Conservation (phyloP, 495 filamentous ascomycete genomes). For the Glarea lozoyensis region DNA sequence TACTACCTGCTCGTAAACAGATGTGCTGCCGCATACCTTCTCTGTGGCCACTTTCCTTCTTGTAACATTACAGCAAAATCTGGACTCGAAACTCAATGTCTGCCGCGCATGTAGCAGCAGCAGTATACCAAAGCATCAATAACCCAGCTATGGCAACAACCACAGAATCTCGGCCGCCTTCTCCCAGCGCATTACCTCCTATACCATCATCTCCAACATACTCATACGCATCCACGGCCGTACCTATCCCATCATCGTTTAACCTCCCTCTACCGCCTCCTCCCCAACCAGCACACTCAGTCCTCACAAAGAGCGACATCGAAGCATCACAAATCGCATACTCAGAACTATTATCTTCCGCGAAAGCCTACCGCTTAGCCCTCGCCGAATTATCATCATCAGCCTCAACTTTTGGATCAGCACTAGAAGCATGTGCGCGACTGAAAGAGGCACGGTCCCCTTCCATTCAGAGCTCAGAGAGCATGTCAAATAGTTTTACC, state of each 20-base stretch:
- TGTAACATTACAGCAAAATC: not conserved
- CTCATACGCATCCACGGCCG: slow-evolving; percentile 51
- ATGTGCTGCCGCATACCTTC: too few species aligned
- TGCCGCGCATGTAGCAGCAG: too few species aligned
- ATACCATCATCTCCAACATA: slow-evolving; percentile 50
- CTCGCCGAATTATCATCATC: slow-evolving; percentile 47
- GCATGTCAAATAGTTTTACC: slow-evolving; percentile 38
- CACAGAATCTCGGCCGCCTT: slow-evolving; percentile 22
- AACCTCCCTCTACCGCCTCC: slow-evolving; percentile 46
- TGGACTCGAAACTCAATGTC: not conserved
- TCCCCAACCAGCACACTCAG: slow-evolving; percentile 42
- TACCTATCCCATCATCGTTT: slow-evolving; percentile 41
- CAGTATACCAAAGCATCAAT: slow-evolving; percentile 3
- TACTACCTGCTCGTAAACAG: not conserved
- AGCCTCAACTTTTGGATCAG: slow-evolving; percentile 50
- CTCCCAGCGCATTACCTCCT: slow-evolving; percentile 39
- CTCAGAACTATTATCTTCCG: slow-evolving; percentile 46
- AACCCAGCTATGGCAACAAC: slow-evolving; percentile 5
- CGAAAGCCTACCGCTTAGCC: slow-evolving; percentile 50
- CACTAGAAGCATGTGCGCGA: slow-evolving; percentile 54
- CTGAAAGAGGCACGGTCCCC: slow-evolving; percentile 51
- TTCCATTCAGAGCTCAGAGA: slow-evolving; percentile 27
- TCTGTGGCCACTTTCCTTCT: too few species aligned
- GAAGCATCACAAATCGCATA: slow-evolving; percentile 50
- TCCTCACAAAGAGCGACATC: slow-evolving; percentile 52